phyloP scores from a whole-genome alignment of 352 stramenopile genomes.

The Thraustotheca clavata region DNA sequence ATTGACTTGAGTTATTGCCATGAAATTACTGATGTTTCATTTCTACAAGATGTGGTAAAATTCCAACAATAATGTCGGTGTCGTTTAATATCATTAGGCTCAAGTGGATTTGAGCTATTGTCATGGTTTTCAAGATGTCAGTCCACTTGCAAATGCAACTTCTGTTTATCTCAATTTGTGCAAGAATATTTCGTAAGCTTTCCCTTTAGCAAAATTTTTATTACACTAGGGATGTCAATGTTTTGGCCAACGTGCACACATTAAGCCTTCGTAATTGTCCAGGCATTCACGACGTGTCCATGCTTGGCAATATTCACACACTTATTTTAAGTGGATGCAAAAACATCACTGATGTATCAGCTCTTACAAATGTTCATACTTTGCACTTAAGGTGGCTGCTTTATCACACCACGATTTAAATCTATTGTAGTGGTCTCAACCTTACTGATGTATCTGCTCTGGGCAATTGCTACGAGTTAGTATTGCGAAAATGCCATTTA shows the following conservation, averaged over 20 bases:
- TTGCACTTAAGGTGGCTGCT: slow-evolving; percentile 28
- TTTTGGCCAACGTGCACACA: slow-evolving; percentile 30
- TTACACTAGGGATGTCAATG: slow-evolving; percentile 30
- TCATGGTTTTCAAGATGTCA: slow-evolving; percentile 41
- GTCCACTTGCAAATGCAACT: slow-evolving; percentile 34
- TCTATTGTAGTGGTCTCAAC: slow-evolving; percentile 31
- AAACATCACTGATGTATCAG: slow-evolving; percentile 45
- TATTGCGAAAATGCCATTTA: slow-evolving; percentile 49
- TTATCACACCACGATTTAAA: neutral
- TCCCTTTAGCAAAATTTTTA: neutral
- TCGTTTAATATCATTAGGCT: neutral
- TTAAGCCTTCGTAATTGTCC: slow-evolving; percentile 57
- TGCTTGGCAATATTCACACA: slow-evolving; percentile 32
- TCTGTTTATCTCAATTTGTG: slow-evolving; percentile 60
- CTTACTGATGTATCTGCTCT: slow-evolving; percentile 35
- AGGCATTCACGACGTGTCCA: slow-evolving; percentile 36
- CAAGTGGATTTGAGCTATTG: slow-evolving; percentile 60
- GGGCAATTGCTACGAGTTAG: slow-evolving; percentile 36
- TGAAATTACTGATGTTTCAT: slow-evolving; percentile 40
- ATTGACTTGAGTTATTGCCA: slow-evolving; percentile 64
- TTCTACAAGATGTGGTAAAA: slow-evolving; percentile 29
- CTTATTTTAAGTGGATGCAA: slow-evolving; percentile 51
- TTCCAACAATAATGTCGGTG: neutral
- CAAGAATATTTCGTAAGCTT: slow-evolving; percentile 26
- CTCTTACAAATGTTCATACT: slow-evolving; percentile 35